Conservation (phyloP, 2,329 filamentous ascomycete species). For the Huntiella omanensis region DNA sequence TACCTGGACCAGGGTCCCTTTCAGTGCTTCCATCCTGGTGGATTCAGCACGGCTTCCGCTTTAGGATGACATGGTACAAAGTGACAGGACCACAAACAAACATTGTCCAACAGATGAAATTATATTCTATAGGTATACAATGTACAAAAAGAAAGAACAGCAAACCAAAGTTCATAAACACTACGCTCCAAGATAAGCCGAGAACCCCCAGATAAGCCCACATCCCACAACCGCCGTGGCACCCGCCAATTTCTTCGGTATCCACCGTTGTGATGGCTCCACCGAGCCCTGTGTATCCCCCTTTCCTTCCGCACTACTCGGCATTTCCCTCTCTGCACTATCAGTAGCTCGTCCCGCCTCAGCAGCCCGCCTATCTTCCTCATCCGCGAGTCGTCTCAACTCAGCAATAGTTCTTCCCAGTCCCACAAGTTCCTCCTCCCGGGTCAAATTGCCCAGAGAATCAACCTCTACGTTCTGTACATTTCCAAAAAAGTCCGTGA, state of each 20-base stretch:
- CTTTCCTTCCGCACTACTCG: constrained; percentile 45
- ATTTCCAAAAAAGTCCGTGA: constrained; percentile 97
- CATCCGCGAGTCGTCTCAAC: constrained; percentile 29
- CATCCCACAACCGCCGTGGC: constrained; percentile 43
- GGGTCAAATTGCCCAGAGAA: constrained; percentile 33
- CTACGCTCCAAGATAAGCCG: constrained; percentile 28
- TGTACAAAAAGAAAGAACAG: neutral
- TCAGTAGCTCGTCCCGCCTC: constrained; percentile 14
- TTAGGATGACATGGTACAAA: no score
- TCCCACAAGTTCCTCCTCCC: constrained; percentile 58
- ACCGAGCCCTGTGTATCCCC: constrained; percentile 38
- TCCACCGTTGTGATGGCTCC: constrained; percentile 20
- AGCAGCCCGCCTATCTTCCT: constrained; percentile 15
- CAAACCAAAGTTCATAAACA: neutral
- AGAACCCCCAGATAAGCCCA: constrained; percentile 37
- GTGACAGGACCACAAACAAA: neutral
- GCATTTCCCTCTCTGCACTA: constrained; percentile 44
- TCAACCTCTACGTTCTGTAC: constrained; percentile 93
- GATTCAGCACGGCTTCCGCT: no score
- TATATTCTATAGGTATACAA: neutral
- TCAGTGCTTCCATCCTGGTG: no score
- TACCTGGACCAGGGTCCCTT: no score
- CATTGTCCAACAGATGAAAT: neutral
- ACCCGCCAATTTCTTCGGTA: constrained; percentile 44
- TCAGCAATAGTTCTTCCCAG: constrained; percentile 49